Conservation (phyloP, 2,329 filamentous ascomycete species). For the Dothidotthia symphoricarpi region DNA sequence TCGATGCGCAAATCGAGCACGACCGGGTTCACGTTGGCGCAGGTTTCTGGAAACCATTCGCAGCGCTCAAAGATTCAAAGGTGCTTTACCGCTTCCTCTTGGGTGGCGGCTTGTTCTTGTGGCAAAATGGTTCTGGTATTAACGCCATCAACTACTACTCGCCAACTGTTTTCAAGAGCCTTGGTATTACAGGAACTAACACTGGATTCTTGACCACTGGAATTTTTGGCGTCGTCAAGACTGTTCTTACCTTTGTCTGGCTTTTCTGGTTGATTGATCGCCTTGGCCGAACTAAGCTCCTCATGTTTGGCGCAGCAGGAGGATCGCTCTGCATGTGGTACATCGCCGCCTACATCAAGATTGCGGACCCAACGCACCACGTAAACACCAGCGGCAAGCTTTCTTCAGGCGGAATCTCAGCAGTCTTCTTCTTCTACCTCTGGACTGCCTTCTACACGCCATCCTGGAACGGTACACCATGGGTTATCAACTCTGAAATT, state of each 20-base stretch:
- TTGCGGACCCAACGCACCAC: slow-evolving; percentile 45
- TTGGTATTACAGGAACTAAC: slow-evolving; percentile 62
- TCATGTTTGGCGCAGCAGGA: slow-evolving; percentile 62
- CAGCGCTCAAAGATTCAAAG: slow-evolving; percentile 42
- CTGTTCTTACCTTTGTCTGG: slow-evolving; percentile 65
- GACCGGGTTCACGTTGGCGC: slow-evolving; percentile 63
- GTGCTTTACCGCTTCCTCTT: slow-evolving; percentile 72
- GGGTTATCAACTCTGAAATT: slow-evolving; percentile 74
- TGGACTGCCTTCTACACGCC: slow-evolving; percentile 72
- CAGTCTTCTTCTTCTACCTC: slow-evolving; percentile 71
- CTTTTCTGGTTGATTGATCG: slow-evolving; percentile 67
- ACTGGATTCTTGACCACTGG: slow-evolving; percentile 67
- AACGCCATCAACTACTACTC: slow-evolving; percentile 76
- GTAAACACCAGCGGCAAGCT: slow-evolving; percentile 31
- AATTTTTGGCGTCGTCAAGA: slow-evolving; percentile 72
- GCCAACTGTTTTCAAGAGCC: slow-evolving; percentile 65
- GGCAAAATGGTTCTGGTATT: slow-evolving; percentile 75
- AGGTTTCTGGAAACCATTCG: slow-evolving; percentile 65
- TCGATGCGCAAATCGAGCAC: slow-evolving; percentile 67
- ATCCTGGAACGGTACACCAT: slow-evolving; percentile 70
- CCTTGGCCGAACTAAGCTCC: slow-evolving; percentile 60
- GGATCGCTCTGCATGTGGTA: slow-evolving; percentile 65
- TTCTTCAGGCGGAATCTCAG: slow-evolving; percentile 55
- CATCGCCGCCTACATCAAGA: slow-evolving; percentile 60
- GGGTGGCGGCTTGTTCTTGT: slow-evolving; percentile 73